Base-by-base conservation (phyloP, 345 rosid species). In the Draba incana region DNA sequence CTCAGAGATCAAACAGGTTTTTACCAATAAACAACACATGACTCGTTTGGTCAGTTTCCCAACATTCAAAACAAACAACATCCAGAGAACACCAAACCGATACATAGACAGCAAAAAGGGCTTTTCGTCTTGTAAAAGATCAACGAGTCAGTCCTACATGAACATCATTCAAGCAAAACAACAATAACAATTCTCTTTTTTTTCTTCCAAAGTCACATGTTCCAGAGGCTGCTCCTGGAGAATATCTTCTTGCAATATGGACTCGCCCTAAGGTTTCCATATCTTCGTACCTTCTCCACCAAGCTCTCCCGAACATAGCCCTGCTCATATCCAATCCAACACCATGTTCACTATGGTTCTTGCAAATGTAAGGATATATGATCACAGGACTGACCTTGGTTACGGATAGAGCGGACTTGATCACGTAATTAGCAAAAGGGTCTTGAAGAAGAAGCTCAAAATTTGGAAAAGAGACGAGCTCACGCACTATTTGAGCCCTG, bases 161-260 rank as follows among this genome's bases (percentile, higher is more conserved):
- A 28, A 5, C 31, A 28, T 3, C 5, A 3, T 5, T 28, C 5
- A 5, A 28, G 14, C 35, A 46, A 54, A 55, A 70, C 52, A 58
- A 39, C 60, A 61, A n/a, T n/a, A 61, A 51, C 45, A 33, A n/a
- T 44, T 52, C 62, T 35, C 47, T 52, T 60, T 47, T 20, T 15
- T 58, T 58, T 46, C 16, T 2, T 23, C 56, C 15, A 6, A 57
- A 11, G 28, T 81, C 83, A 83, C 70, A 81, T 84, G 78, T 80
- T 86, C 71, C 80, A 68, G 38, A 83, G 58, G 63, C 65, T 35
- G 14, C 5, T 80, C 31, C 81, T 52, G 0, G 87, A 81, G 84
- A 88, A 88, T 65, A 88, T 85, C 78, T 78, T 84, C 84, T 84
- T 88, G 69, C 91, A 81, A 64, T 86, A 83, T 8, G 83, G 89